A percentile compares a stretch with the other conserved stretches of the same genome.
phyloP scores from a whole-genome alignment of 345 rosid species.

The Eucalyptus melliodora region DNA sequence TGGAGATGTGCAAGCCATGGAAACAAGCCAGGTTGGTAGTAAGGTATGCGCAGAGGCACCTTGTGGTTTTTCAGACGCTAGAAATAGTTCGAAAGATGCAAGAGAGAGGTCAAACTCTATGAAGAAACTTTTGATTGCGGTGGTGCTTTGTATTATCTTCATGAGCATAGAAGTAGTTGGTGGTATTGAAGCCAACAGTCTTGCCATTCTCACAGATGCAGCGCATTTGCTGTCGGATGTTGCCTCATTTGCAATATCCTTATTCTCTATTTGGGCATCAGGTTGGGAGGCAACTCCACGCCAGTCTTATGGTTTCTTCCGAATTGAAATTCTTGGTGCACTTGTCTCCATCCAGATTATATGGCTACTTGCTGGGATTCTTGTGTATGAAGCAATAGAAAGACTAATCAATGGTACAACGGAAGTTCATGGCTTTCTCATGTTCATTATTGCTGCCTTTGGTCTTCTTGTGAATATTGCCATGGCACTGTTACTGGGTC shows the following conservation, averaged over 20 bases:
- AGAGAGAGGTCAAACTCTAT: conserved; percentile 45
- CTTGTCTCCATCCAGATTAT: conserved; percentile 66
- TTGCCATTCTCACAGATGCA: conserved; percentile 66
- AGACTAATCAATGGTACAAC: conserved; percentile 36
- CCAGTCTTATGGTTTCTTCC: conserved; percentile 62
- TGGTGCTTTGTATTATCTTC: conserved; percentile 46
- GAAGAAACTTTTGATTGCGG: conserved; percentile 48
- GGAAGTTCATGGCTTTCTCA: conserved; percentile 55
- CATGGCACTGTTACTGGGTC: conserved; percentile 66
- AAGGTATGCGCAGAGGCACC: conserved; percentile 57
- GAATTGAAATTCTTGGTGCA: conserved; percentile 70
- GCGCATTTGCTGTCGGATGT: conserved; percentile 71
- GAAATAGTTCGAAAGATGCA: conserved; percentile 39
- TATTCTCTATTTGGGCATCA: conserved; percentile 68
- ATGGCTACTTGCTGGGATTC: conserved; percentile 73
- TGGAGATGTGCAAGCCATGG: conserved; percentile 10
- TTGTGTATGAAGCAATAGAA: conserved; percentile 60
- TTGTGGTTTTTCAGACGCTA: conserved; percentile 56
- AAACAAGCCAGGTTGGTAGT: neutral
- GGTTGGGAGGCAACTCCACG: conserved; percentile 74
- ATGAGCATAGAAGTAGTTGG: conserved; percentile 65
- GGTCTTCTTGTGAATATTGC: conserved; percentile 48
- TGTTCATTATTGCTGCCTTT: conserved; percentile 63
- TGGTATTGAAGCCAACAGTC: conserved; percentile 70
- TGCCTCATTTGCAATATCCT: conserved; percentile 67